phyloP scores from a whole-genome alignment of 2,329 filamentous ascomycete species.

The Aspergillus sp. region DNA sequence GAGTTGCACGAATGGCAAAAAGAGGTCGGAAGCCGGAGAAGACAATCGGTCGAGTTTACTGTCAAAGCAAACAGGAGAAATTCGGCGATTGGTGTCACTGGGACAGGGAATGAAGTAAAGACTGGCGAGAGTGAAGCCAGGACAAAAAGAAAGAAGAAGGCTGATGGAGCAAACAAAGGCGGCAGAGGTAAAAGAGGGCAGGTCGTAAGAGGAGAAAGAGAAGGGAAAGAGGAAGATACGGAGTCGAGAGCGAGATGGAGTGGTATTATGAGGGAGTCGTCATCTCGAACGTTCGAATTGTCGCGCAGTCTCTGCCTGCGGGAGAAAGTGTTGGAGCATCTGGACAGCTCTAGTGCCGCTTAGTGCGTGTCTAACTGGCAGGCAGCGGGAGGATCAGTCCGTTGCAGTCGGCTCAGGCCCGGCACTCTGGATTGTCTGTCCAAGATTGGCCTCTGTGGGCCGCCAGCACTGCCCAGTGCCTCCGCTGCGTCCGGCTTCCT shows the following conservation, averaged over 20 bases:
- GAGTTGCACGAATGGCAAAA: constrained; percentile 12
- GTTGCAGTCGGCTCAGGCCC: constrained; percentile 3
- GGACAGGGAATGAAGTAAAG: not conserved
- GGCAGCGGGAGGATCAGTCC: constrained; percentile 7
- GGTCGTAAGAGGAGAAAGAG: not conserved
- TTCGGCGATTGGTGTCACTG: constrained; percentile 4
- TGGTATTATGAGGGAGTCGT: not conserved
- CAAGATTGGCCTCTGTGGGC: not conserved
- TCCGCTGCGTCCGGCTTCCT: not conserved
- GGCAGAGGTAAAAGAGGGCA: not conserved
- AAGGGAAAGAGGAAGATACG: not conserved
- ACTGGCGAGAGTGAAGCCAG: not conserved
- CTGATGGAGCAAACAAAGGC: not conserved
- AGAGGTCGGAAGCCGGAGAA: not conserved
- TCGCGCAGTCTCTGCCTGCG: not conserved
- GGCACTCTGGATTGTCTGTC: constrained; percentile 9
- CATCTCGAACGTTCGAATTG: constrained; percentile 2
- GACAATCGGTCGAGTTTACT: constrained; percentile 11
- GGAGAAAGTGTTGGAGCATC: not conserved
- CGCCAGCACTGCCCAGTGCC: not conserved
- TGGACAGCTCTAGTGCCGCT: constrained; percentile 2
- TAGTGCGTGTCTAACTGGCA: not conserved
- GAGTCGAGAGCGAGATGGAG: not conserved
- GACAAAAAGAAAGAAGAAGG: not conserved
- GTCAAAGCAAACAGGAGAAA: constrained; percentile 16